Percentiles rank a stretch among this genome's conserved stretches.
Evolutionary conservation across 306 rosid species (phyloP).

Genomic region (Arachis stenosperma): DNA sequence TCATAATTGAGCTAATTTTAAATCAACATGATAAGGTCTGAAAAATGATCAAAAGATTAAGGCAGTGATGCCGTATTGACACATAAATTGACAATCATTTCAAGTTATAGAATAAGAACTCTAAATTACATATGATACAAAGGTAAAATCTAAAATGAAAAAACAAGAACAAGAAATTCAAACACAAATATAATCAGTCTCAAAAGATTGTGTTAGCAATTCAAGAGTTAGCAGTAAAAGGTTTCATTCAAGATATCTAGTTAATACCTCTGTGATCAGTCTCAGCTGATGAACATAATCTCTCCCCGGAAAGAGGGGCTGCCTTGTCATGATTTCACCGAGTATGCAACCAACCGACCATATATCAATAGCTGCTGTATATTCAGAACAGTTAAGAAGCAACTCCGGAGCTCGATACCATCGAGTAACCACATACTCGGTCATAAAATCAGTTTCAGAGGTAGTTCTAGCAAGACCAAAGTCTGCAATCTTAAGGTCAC

Average conservation of each 20-base stretch:
- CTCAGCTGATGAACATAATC: slow-evolving; percentile 97
- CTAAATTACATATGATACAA: neutral
- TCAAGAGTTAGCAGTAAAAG: slow-evolving; percentile 10
- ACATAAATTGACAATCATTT: slow-evolving; percentile 4
- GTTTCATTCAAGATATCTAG: slow-evolving; percentile 6
- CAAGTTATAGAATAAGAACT: slow-evolving; percentile 11
- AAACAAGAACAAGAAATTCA: slow-evolving; percentile 7
- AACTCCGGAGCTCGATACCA: slow-evolving; percentile 98
- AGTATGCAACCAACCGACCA: slow-evolving; percentile 99
- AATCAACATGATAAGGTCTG: neutral
- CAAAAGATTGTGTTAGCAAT: slow-evolving; percentile 20
- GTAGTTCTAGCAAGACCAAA: slow-evolving; percentile 99
- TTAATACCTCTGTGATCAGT: slow-evolving; percentile 82
- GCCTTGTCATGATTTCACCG: slow-evolving; percentile 87
- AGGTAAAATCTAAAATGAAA: slow-evolving; percentile 6
- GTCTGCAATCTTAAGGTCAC: slow-evolving; percentile 97
- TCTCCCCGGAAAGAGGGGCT: slow-evolving; percentile 89
- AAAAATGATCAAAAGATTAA: slow-evolving; percentile 2
- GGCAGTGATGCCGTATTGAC: slow-evolving; percentile 23
- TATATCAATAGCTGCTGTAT: slow-evolving; percentile 94
- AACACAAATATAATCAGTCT: neutral
- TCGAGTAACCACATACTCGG: slow-evolving; percentile 95
- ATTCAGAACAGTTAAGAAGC: slow-evolving; percentile 94
- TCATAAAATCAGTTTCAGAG: slow-evolving; percentile 98
- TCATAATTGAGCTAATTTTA: slow-evolving; percentile 22